Evolutionary conservation across 2,329 filamentous ascomycete species (phyloP).

Genomic region (Pyrenochaeta sp.): DNA sequence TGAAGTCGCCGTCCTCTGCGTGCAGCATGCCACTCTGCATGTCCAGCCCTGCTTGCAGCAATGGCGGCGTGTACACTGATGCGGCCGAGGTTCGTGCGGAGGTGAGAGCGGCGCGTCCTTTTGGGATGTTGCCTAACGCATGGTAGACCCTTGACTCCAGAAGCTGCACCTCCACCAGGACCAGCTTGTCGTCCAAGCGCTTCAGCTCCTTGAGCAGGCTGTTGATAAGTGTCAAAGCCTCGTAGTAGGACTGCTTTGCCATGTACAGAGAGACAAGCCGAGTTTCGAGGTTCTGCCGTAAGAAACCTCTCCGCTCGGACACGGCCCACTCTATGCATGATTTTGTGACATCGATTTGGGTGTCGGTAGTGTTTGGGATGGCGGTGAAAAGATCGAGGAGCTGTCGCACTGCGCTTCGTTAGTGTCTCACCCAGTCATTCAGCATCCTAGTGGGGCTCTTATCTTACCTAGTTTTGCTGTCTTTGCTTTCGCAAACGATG

Average conservation of each 20-base stretch:
- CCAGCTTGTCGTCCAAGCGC: slow-evolving; percentile 97
- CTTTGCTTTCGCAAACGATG: slow-evolving; percentile 98
- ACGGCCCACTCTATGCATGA: slow-evolving; percentile 99
- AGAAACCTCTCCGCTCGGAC: slow-evolving; percentile 90
- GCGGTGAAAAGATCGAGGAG: slow-evolving; percentile 93
- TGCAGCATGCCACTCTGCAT: slow-evolving; percentile 99
- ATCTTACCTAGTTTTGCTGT: slow-evolving; percentile 91
- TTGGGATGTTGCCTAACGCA: slow-evolving; percentile 93
- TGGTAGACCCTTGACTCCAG: slow-evolving; percentile 98
- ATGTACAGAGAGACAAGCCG: slow-evolving; percentile 94
- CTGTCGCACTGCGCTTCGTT: slow-evolving; percentile 76
- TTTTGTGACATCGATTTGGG: slow-evolving; percentile 93
- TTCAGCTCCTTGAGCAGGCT: slow-evolving; percentile 94
- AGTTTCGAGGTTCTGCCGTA: slow-evolving; percentile 97
- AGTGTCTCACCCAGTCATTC: not conserved
- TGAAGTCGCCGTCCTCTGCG: slow-evolving; percentile 98
- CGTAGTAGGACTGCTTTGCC: slow-evolving; percentile 97
- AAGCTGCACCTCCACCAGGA: slow-evolving; percentile 96
- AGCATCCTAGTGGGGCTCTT: not conserved
- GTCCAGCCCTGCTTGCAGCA: slow-evolving; percentile 94
- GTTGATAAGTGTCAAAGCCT: slow-evolving; percentile 96
- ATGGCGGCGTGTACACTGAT: slow-evolving; percentile 94
- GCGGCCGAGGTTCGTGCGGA: slow-evolving; percentile 94
- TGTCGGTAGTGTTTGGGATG: slow-evolving; percentile 94
- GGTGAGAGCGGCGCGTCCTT: slow-evolving; percentile 92